Percentiles rank a stretch among this genome's conserved stretches.
Evolutionary conservation across 345 rosid species (phyloP).

Genomic region (Raphanus raphanistrum): DNA sequence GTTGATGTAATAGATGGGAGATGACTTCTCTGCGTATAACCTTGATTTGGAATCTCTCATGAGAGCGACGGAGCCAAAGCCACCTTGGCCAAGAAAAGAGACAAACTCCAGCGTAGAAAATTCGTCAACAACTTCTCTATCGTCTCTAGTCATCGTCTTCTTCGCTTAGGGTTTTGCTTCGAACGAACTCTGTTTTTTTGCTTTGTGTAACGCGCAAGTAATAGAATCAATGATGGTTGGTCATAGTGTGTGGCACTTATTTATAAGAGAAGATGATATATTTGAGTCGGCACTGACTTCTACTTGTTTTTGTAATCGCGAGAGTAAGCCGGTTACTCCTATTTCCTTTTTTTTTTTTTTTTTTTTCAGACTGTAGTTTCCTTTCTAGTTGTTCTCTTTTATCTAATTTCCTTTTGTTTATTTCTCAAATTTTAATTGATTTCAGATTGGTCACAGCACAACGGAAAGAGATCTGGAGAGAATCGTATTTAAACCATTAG

Average conservation of each 20-base stretch:
- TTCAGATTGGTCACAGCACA: background rate
- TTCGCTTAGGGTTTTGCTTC: background rate
- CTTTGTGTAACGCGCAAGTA: background rate
- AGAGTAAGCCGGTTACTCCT: background rate
- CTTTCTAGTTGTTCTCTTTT: background rate
- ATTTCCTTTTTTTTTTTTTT: background rate
- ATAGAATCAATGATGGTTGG: background rate
- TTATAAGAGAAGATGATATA: no score
- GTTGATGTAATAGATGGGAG: background rate
- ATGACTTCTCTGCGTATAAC: background rate
- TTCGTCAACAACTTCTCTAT: background rate
- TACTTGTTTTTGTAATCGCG: background rate
- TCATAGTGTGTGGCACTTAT: background rate
- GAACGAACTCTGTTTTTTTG: background rate
- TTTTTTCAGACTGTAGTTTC: background rate
- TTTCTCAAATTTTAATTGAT: background rate
- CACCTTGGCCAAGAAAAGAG: slow-evolving; percentile 9
- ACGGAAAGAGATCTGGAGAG: background rate
- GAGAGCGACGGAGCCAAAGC: slow-evolving; percentile 5
- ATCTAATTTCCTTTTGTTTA: background rate
- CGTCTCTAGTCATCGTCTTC: background rate
- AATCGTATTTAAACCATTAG: background rate
- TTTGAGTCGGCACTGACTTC: background rate
- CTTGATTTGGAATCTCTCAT: background rate
- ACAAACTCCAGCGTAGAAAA: background rate